A percentile compares a stretch with the other conserved stretches of the same genome.
phyloP scores from a whole-genome alignment of 805 yeast species.

The Maudiozyma barnettii region DNA sequence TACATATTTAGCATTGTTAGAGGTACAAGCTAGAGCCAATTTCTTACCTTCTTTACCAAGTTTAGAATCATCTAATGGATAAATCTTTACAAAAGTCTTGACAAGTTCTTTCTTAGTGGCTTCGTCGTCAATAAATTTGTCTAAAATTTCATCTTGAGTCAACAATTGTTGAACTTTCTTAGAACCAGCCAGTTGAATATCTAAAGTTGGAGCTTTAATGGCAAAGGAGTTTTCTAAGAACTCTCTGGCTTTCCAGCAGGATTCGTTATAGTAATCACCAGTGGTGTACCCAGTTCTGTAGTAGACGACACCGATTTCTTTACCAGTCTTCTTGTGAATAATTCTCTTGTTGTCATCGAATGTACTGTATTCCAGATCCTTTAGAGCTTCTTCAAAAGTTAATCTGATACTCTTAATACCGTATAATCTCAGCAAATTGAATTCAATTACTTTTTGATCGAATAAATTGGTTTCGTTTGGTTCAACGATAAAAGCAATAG shows the following conservation, averaged over 20 bases:
- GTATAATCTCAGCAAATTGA: conserved; percentile 45
- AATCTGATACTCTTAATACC: conserved; percentile 56
- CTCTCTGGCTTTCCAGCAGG: conserved; percentile 71
- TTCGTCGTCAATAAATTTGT: conserved; percentile 33
- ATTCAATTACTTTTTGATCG: conserved; percentile 85
- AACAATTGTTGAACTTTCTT: conserved; percentile 89
- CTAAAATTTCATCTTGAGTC: conserved; percentile 44
- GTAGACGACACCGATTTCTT: conserved; percentile 81
- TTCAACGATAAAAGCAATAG: conserved; percentile 73
- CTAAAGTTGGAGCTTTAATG: conserved; percentile 82
- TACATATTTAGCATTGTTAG: conserved; percentile 48
- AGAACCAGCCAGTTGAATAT: conserved; percentile 87
- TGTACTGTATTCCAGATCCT: conserved; percentile 12
- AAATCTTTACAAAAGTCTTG: conserved; percentile 71
- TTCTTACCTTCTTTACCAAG: conserved; percentile 54
- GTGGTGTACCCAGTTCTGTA: conserved; percentile 88
- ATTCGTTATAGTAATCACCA: conserved; percentile 54
- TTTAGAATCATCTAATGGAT: conserved; percentile 69
- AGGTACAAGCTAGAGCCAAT: conserved; percentile 57
- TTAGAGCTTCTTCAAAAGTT: conserved; percentile 50
- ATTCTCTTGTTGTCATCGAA: conserved; percentile 35
- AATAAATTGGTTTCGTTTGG: conserved; percentile 79
- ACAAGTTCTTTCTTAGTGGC: conserved; percentile 26
- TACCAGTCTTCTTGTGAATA: conserved; percentile 42
- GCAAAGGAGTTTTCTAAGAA: conserved; percentile 66